Base-by-base conservation (phyloP, 1,139 yeast genomes). In the Candida mesenterica region DNA sequence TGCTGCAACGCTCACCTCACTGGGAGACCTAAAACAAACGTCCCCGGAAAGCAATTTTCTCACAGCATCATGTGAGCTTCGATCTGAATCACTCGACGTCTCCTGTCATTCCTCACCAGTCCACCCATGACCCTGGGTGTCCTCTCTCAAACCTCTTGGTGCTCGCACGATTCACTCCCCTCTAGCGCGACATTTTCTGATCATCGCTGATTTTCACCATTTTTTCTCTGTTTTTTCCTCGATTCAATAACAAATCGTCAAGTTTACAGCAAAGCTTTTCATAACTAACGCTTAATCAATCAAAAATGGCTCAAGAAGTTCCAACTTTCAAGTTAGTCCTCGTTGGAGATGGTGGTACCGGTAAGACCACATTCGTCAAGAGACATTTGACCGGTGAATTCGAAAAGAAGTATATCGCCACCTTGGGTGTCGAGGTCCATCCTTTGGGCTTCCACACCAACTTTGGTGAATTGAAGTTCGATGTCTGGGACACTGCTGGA, bases 321-420 rank as follows among this genome's bases (percentile, higher is more conserved):
- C 97, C 98, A 59, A 87, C 96, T 52, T 92, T 94, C 73, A 94
- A 94, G 79, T 83, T 94, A 68, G 99, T 84, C 59, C 83, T 92
- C 61, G 97, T 92, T 70, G 98, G 98, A 68, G 98, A 92, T 65
- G 98, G 99, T 80, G 99, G 99, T 82, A 92, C 98, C 68, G 97
- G 97, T 76, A 90, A 92, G 83, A 94, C 99, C 77, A 94, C 99
- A 45, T 94, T 94, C 58, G 98, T 94, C 71, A 94, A 92, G 81
- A 90, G 99, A 78, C 99, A 94, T 73, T 83, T 90, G 71, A 92
- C 98, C 49, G 98, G 98, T 75, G 99, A 94, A 71, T 94, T 94
- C 66, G 98, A 94, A 74, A 94, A 94, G 77, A 90, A 90, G 72
- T 94, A 94, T 77, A 88, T 87, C 68, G 98, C 98, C 64, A 94